phyloP scores from a whole-genome alignment of 2,329 filamentous ascomycete species.

The Mycogone perniciosa region DNA sequence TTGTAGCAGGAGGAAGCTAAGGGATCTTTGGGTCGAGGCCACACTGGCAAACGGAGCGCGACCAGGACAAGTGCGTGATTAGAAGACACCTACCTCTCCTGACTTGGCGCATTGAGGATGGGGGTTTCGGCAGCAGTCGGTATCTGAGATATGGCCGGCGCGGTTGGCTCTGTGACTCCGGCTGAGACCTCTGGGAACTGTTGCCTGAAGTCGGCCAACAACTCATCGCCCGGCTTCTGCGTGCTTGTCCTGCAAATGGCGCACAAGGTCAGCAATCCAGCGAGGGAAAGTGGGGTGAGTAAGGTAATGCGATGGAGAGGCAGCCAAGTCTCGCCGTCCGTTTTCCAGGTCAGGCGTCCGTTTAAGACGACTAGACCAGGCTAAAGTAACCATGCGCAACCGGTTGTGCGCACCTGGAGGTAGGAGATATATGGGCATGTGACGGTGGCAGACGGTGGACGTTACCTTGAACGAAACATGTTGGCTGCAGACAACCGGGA shows the following conservation, averaged over 20 bases:
- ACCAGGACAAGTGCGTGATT: not conserved
- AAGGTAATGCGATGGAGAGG: not conserved
- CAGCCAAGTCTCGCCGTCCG: not conserved
- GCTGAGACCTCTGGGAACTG: constrained; percentile 69
- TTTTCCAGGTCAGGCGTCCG: too few relatives aligned
- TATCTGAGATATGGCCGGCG: constrained; percentile 31
- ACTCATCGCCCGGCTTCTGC: constrained; percentile 76
- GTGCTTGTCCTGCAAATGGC: constrained; percentile 57
- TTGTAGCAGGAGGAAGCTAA: not conserved
- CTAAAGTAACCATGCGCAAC: too few relatives aligned
- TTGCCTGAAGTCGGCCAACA: constrained; percentile 75
- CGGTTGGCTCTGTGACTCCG: constrained; percentile 40
- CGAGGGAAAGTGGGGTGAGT: not conserved
- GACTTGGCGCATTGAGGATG: constrained; percentile 17
- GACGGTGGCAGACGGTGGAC: too few relatives aligned
- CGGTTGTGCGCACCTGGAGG: not conserved
- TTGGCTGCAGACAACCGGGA: not conserved
- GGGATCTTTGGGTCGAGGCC: too few relatives aligned
- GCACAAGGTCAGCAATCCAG: constrained; percentile 1
- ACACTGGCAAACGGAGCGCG: not conserved
- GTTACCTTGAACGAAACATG: constrained; percentile 13
- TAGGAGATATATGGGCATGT: not conserved
- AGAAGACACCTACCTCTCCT: constrained; percentile 22
- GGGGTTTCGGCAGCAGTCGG: constrained; percentile 20
- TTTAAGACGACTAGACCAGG: too few relatives aligned